Conservation (phyloP, 2,329 filamentous ascomycete genomes). For the Polytolypa hystricis region DNA sequence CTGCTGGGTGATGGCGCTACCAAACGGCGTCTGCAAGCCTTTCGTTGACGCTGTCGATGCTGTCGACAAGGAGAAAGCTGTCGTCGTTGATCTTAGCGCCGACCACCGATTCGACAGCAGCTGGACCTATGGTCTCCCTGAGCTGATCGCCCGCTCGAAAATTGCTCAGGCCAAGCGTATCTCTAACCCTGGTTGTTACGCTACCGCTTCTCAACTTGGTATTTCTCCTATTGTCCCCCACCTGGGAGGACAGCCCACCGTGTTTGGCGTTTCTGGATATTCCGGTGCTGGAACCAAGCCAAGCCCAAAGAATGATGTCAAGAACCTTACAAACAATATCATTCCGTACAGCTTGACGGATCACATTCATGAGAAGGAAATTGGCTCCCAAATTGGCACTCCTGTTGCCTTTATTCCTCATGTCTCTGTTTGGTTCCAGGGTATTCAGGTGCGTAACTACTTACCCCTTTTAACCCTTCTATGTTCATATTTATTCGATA, state of each 20-base stretch:
- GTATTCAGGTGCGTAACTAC: constrained; percentile 61
- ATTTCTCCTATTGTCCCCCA: constrained; percentile 72
- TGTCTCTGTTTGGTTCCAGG: constrained; percentile 94
- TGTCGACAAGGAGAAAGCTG: constrained; percentile 53
- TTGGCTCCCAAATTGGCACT: constrained; percentile 63
- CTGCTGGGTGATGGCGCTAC: constrained; percentile 95
- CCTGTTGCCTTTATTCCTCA: constrained; percentile 82
- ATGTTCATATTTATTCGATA: constrained; percentile 5
- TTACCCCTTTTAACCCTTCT: not conserved
- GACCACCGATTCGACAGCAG: constrained; percentile 81
- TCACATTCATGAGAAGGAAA: constrained; percentile 91
- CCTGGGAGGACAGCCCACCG: constrained; percentile 65
- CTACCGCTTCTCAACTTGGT: constrained; percentile 81
- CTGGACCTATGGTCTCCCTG: constrained; percentile 87
- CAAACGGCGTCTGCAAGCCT: constrained; percentile 88
- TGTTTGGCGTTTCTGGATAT: constrained; percentile 90
- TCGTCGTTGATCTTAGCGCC: constrained; percentile 90
- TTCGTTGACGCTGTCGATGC: constrained; percentile 81
- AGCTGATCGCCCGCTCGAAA: constrained; percentile 64
- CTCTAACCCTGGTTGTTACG: constrained; percentile 88
- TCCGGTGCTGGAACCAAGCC: constrained; percentile 93
- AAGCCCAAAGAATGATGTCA: constrained; percentile 82
- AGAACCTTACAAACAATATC: constrained; percentile 72
- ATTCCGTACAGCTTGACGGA: constrained; percentile 86
- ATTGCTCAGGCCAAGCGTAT: constrained; percentile 74